These are phyloP conservation scores for Cordyceps javanica DNA, from an alignment of 2,329 filamentous ascomycete genomes.

Conservation along the genomic window DNA sequence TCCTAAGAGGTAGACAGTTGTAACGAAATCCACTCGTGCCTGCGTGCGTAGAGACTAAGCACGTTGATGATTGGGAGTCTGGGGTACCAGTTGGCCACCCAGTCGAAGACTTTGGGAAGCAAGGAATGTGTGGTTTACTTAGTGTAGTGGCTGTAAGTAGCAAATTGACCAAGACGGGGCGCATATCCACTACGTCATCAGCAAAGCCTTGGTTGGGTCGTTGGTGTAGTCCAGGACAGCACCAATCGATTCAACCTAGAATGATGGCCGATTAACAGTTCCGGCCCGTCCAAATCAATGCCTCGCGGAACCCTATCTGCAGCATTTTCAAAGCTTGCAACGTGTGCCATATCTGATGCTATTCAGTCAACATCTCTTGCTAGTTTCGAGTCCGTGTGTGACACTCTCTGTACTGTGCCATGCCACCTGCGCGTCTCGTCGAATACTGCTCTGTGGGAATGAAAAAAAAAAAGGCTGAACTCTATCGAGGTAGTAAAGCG, in stretches of 20 bases:
- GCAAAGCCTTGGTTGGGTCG: not conserved
- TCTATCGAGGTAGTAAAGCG: not conserved
- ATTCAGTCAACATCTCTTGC: not conserved
- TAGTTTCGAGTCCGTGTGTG: not conserved
- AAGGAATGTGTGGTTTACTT: too few relatives aligned
- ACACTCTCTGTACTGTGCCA: not conserved
- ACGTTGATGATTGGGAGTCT: too few relatives aligned
- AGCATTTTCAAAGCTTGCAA: not conserved
- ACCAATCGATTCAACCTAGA: too few relatives aligned
- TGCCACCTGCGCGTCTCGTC: not conserved
- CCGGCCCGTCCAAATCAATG: not conserved
- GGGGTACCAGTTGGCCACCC: too few relatives aligned
- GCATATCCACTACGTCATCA: slow-evolving; percentile 5
- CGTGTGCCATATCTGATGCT: not conserved
- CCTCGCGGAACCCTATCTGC: not conserved
- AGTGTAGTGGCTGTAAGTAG: not conserved
- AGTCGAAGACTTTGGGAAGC: too few relatives aligned
- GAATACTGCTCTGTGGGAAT: not conserved
- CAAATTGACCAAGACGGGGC: not conserved
- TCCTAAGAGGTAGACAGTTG: too few relatives aligned
- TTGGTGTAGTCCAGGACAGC: too few relatives aligned
- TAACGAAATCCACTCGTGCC: not conserved
- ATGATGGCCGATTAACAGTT: too few relatives aligned
- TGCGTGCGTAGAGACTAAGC: too few relatives aligned
- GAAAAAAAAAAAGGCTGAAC: not conserved